Evolutionary conservation across 495 filamentous ascomycete species (phyloP).

Genomic region (Penicillium paxilli): DNA sequence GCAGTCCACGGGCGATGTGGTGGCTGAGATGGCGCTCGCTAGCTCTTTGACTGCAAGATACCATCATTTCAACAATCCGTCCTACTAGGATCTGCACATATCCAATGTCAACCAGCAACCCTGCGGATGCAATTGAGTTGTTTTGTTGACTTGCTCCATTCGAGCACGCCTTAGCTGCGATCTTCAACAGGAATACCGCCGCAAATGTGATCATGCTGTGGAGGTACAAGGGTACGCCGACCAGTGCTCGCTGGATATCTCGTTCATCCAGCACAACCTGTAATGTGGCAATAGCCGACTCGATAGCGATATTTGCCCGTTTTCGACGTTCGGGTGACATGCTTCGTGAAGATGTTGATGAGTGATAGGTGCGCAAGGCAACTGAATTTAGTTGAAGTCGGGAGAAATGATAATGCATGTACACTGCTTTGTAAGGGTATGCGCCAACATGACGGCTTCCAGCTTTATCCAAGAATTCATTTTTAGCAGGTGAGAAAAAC

Average conservation of each 20-base stretch:
- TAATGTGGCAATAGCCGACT: conserved; percentile 52
- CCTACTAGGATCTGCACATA: conserved; percentile 48
- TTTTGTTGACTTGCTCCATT: conserved; percentile 27
- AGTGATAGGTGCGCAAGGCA: conserved; percentile 55
- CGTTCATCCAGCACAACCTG: conserved; percentile 48
- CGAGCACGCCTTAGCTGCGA: conserved; percentile 47
- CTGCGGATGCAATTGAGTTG: conserved; percentile 49
- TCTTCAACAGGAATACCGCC: conserved; percentile 55
- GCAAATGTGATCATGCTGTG: conserved; percentile 61
- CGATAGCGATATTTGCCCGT: conserved; percentile 53
- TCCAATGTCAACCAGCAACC: conserved; percentile 37
- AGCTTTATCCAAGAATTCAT: conserved; percentile 22
- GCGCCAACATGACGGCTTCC: conserved; percentile 52
- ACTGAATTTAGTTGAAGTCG: conserved; percentile 60
- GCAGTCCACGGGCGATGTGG: conserved; percentile 51
- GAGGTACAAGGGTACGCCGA: conserved; percentile 54
- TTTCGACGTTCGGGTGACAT: conserved; percentile 55
- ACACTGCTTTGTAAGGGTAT: conserved; percentile 53
- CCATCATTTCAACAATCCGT: conserved; percentile 47
- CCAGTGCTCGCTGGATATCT: conserved; percentile 51
- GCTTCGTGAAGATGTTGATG: conserved; percentile 43
- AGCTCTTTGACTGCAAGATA: conserved; percentile 46
- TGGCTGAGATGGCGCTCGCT: conserved; percentile 56
- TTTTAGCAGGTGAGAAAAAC: conserved; percentile 11
- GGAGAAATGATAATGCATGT: conserved; percentile 55